Percentiles rank a stretch among this genome's conserved stretches.
Evolutionary conservation across 106 monocot species (phyloP).

Genomic region (Apostasia ramifera): DNA sequence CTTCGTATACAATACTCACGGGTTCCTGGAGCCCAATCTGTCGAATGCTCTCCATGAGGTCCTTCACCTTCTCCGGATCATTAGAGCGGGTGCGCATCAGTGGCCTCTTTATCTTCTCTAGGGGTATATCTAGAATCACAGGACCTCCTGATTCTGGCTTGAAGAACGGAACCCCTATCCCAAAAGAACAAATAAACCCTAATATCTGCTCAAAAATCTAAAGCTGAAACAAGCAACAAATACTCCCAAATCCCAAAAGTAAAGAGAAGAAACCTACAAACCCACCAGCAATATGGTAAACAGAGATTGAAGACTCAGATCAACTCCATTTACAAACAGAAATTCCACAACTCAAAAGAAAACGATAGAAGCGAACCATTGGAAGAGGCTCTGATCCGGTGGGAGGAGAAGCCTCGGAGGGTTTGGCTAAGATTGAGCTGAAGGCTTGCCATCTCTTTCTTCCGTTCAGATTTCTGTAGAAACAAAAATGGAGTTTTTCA

Average conservation of each 20-base stretch:
- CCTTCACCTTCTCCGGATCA: conserved; percentile 80
- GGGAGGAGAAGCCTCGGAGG: conserved; percentile 4
- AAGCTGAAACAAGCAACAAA: not conserved
- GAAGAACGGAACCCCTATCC: conserved; percentile 55
- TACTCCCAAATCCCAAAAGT: not conserved
- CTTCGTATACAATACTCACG: conserved; percentile 21
- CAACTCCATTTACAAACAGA: not conserved
- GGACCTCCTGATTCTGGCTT: conserved; percentile 73
- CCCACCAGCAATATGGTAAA: not conserved
- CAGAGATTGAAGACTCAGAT: not conserved
- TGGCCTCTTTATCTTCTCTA: conserved; percentile 81
- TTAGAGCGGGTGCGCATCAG: conserved; percentile 76
- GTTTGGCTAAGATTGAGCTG: not conserved
- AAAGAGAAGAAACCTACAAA: not conserved
- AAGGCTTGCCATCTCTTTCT: no score
- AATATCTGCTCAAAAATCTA: not conserved
- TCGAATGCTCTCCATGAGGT: conserved; percentile 87
- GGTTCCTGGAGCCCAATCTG: conserved; percentile 88
- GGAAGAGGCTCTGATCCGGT: conserved; percentile 29
- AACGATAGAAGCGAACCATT: conserved; percentile 29
- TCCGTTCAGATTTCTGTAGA: no score
- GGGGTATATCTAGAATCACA: conserved; percentile 63
- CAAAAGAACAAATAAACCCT: not conserved
- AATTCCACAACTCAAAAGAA: not conserved
- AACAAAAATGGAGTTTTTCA: no score